A percentile compares a stretch with the other conserved stretches of the same genome.
Conservation (phyloP, 768 basidiomycete genomes). For the Porphyrellus cyaneotinctus region DNA sequence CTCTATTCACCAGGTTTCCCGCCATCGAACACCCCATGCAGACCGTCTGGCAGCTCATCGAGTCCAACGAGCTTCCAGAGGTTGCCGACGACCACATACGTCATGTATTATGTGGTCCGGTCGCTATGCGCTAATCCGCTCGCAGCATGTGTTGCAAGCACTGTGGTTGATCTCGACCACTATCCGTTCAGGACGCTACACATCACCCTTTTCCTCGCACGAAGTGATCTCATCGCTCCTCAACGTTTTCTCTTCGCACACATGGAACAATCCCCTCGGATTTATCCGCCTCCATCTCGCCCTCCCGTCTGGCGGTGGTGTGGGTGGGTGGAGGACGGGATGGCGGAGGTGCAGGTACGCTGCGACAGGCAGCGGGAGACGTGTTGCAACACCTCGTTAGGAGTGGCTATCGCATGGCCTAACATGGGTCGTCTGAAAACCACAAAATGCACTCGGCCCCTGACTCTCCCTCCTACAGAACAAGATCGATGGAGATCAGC, state of each 20-base stretch:
- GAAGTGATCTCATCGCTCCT: slow-evolving; percentile 83
- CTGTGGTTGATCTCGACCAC: slow-evolving; percentile 89
- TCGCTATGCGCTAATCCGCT: neutral
- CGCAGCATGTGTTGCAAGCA: slow-evolving; percentile 82
- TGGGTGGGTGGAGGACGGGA: slow-evolving; percentile 30
- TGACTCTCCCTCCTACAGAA: no score
- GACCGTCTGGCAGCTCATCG: slow-evolving; percentile 85
- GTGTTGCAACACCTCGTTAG: slow-evolving; percentile 89
- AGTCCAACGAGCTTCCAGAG: slow-evolving; percentile 60
- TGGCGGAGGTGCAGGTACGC: slow-evolving; percentile 69
- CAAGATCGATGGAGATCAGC: no score
- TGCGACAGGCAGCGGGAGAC: slow-evolving; percentile 91
- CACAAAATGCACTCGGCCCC: no score
- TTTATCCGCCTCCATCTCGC: slow-evolving; percentile 87
- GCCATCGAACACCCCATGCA: slow-evolving; percentile 77
- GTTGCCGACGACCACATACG: slow-evolving; percentile 72
- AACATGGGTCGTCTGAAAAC: no score
- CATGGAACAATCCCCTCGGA: slow-evolving; percentile 96
- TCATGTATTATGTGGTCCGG: neutral
- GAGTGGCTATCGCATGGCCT: slow-evolving; percentile 72
- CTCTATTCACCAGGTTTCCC: slow-evolving; percentile 62
- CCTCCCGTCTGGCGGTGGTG: slow-evolving; percentile 43
- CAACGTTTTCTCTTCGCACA: slow-evolving; percentile 82
- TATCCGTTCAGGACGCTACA: slow-evolving; percentile 84
- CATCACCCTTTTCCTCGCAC: slow-evolving; percentile 71